Evolutionary conservation across 345 rosid genomes (phyloP).

Genomic region (Populus davidiana): DNA sequence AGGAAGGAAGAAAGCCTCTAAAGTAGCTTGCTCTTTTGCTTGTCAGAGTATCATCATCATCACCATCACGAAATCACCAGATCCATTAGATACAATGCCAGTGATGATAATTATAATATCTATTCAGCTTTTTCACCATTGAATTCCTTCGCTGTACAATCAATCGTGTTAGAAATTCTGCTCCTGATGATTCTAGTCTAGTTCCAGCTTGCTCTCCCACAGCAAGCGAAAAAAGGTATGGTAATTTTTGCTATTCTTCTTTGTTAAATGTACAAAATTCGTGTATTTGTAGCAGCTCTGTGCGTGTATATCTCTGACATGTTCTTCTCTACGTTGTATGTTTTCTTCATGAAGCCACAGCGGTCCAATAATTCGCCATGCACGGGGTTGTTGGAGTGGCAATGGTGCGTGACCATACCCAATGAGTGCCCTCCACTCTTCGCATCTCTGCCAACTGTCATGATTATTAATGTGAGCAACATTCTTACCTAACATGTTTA

Average conservation of each 20-base stretch:
- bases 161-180: not conserved
- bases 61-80: not conserved
- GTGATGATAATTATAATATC: not conserved
- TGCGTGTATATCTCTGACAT: not conserved
- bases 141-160: constrained; percentile 3
- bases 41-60: not conserved
- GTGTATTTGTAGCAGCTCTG: not conserved
- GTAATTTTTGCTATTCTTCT: not conserved
- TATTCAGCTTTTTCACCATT: not conserved
- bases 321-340: not conserved
- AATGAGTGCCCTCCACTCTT: constrained; percentile 31
- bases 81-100: not conserved
- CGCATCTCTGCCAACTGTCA: constrained; percentile 61
- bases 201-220: not conserved
- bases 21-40: not conserved
- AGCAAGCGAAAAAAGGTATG: not conserved
- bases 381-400: constrained; percentile 56
- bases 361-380: constrained; percentile 38
- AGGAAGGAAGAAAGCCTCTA: not conserved
- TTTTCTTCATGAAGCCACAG: constrained; percentile 39
- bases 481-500: not conserved
- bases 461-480: constrained; percentile 10
- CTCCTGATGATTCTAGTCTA: not conserved
- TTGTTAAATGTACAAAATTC: constrained; percentile 19
- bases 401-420: constrained; percentile 58